These are phyloP conservation scores for Cryptococcus wingfieldii DNA, from an alignment of 1,284 basidiomycete species.

Conservation along the genomic window DNA sequence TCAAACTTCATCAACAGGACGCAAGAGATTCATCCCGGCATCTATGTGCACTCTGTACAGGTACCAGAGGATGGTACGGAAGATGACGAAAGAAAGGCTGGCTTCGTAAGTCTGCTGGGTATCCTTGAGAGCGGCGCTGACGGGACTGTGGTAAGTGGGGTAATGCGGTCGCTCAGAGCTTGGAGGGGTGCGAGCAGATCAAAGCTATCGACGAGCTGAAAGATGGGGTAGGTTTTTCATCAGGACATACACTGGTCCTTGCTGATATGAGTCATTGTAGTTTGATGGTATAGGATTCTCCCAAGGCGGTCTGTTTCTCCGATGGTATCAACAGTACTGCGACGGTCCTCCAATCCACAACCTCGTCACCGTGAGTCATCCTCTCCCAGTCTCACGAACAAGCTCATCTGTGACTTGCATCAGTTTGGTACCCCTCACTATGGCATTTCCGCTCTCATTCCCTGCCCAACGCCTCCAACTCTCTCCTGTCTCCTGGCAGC, in stretches of 20 bases:
- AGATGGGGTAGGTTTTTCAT: conserved; percentile 51
- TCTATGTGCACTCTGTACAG: conserved; percentile 79
- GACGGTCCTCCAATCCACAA: conserved; percentile 73
- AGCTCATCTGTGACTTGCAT: background rate
- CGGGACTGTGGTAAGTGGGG: conserved; percentile 30
- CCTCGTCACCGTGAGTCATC: conserved; percentile 65
- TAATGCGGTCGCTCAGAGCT: conserved; percentile 33
- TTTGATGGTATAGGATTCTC: conserved; percentile 92
- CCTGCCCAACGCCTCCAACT: conserved; percentile 46
- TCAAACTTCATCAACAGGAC: conserved; percentile 63
- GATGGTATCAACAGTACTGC: conserved; percentile 82
- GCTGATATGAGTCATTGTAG: conserved; percentile 3
- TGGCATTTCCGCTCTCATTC: conserved; percentile 46
- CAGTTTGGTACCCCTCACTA: conserved; percentile 52
- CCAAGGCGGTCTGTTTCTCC: conserved; percentile 89
- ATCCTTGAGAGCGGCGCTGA: background rate
- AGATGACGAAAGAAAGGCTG: conserved; percentile 68
- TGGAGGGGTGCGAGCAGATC: conserved; percentile 56
- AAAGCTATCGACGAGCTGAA: conserved; percentile 63
- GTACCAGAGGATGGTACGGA: conserved; percentile 60
- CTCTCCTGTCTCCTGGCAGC: conserved; percentile 68
- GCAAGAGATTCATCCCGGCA: conserved; percentile 68
- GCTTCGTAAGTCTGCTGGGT: conserved; percentile 57
- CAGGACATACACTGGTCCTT: background rate
- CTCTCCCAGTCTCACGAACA: conserved; percentile 4